phyloP scores from a whole-genome alignment of 1,284 basidiomycete genomes.

The Ustanciosporium gigantosporum region DNA sequence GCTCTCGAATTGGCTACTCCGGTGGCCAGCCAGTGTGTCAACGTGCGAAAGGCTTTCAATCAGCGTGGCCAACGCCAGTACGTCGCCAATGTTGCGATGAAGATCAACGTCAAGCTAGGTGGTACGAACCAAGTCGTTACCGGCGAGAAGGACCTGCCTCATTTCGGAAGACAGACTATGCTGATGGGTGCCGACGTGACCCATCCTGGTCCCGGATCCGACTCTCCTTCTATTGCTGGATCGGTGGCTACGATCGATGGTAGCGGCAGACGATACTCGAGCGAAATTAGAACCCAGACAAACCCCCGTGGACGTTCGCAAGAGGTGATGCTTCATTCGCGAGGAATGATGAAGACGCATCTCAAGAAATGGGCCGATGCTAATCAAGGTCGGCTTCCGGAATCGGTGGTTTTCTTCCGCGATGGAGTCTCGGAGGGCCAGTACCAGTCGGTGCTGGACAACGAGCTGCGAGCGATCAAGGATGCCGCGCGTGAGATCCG shows the following conservation, averaged over 20 bases:
- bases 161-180: slow-evolving; percentile 59
- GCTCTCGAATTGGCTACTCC: slow-evolving; percentile 58
- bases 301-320: slow-evolving; percentile 56
- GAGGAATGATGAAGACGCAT: slow-evolving; percentile 41
- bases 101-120: slow-evolving; percentile 63
- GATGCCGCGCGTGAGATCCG: slow-evolving; percentile 43
- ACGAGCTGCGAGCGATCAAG: slow-evolving; percentile 61
- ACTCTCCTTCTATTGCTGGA: slow-evolving; percentile 64
- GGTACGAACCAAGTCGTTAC: slow-evolving; percentile 61
- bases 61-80: slow-evolving; percentile 62
- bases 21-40: slow-evolving; percentile 59
- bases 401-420: slow-evolving; percentile 63
- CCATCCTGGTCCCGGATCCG: slow-evolving; percentile 49
- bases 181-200: slow-evolving; percentile 62
- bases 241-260: slow-evolving; percentile 62
- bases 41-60: slow-evolving; percentile 40
- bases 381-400: slow-evolving; percentile 58
- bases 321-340: slow-evolving; percentile 58
- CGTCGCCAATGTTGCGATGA: slow-evolving; percentile 61
- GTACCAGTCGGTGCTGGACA: slow-evolving; percentile 62
- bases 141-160: slow-evolving; percentile 47
- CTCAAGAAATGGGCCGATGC: slow-evolving; percentile 30
- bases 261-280: slow-evolving; percentile 59
- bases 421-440: slow-evolving; percentile 65
- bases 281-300: slow-evolving; percentile 63